phyloP scores from a whole-genome alignment of 2,329 filamentous ascomycete species.

The Penicillium concentricum region DNA sequence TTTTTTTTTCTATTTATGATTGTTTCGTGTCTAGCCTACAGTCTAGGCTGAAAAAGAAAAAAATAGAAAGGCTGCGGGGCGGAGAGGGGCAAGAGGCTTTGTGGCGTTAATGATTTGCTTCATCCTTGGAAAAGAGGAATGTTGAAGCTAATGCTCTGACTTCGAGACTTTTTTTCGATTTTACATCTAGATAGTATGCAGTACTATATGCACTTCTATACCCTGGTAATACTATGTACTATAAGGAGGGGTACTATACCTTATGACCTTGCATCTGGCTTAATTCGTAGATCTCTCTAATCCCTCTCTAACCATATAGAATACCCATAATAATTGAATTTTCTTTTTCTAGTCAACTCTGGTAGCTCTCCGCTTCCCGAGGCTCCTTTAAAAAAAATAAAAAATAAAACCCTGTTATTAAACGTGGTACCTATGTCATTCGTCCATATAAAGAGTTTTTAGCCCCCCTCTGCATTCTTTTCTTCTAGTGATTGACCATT shows the following conservation, averaged over 20 bases:
- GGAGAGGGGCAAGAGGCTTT: constrained; percentile 12
- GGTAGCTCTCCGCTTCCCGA: constrained; percentile 4
- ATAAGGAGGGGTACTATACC: too few species aligned
- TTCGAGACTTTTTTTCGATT: background rate
- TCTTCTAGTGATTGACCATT: constrained; percentile 15
- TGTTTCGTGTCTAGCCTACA: background rate
- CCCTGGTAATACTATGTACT: background rate
- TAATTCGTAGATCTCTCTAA: constrained; percentile 6
- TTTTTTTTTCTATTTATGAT: background rate
- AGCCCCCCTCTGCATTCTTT: constrained; percentile 1
- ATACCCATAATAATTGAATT: too few species aligned
- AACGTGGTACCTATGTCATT: constrained; percentile 1
- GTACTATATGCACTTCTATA: background rate
- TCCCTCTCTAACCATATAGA: too few species aligned
- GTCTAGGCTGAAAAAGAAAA: constrained; percentile 2
- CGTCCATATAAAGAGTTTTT: constrained; percentile 16
- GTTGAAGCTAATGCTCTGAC: too few species aligned
- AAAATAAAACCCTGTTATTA: background rate
- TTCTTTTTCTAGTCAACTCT: too few species aligned
- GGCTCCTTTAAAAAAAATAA: background rate
- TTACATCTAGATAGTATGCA: too few species aligned
- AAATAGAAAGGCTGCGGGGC: constrained; percentile 21
- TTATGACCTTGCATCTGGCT: background rate
- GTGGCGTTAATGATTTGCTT: constrained; percentile 12
- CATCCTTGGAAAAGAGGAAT: background rate